Percentiles rank a stretch among this genome's conserved stretches.
phyloP scores from a whole-genome alignment of 345 rosid species.

The Durio zibethinus region DNA sequence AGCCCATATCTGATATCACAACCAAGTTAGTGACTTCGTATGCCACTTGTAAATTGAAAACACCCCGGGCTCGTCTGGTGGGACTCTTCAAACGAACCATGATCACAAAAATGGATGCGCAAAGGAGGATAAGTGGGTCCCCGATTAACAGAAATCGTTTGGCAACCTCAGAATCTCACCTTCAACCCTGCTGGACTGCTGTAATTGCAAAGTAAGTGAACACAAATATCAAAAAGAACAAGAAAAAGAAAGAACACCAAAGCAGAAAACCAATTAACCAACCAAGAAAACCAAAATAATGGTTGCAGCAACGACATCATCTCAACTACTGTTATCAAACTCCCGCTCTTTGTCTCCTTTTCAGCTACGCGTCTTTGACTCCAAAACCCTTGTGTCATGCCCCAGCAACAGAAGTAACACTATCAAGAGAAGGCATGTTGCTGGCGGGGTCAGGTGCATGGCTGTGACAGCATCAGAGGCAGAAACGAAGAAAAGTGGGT shows the following conservation, averaged over 20 bases:
- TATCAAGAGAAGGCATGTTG: conserved; percentile 23
- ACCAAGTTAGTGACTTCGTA: neutral
- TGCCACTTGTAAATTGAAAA: neutral
- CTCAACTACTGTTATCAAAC: conserved; percentile 48
- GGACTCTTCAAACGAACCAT: conserved; percentile 8
- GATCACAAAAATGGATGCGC: conserved; percentile 35
- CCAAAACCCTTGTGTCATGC: conserved; percentile 34
- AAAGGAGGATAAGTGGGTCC: conserved; percentile 72
- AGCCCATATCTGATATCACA: neutral
- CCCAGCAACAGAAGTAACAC: conserved; percentile 12
- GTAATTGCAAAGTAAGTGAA: neutral
- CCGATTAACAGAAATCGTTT: conserved; percentile 32
- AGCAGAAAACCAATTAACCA: too few relatives aligned
- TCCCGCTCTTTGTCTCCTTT: conserved; percentile 47
- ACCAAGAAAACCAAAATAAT: conserved; percentile 31
- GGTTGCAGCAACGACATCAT: conserved; percentile 46
- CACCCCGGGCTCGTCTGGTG: neutral
- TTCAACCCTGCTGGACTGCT: conserved; percentile 2
- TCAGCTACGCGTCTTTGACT: conserved; percentile 32
- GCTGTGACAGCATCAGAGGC: conserved; percentile 40
- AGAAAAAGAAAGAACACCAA: neutral
- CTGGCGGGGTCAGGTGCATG: conserved; percentile 36
- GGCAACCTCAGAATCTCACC: conserved; percentile 60
- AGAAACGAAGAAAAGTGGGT: conserved; percentile 46
- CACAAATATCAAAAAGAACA: neutral